Percentiles rank a stretch among this genome's conserved stretches.
These are phyloP conservation scores for Lactifluus rugatus DNA, from an alignment of 768 basidiomycete genomes.

Conservation along the genomic window DNA sequence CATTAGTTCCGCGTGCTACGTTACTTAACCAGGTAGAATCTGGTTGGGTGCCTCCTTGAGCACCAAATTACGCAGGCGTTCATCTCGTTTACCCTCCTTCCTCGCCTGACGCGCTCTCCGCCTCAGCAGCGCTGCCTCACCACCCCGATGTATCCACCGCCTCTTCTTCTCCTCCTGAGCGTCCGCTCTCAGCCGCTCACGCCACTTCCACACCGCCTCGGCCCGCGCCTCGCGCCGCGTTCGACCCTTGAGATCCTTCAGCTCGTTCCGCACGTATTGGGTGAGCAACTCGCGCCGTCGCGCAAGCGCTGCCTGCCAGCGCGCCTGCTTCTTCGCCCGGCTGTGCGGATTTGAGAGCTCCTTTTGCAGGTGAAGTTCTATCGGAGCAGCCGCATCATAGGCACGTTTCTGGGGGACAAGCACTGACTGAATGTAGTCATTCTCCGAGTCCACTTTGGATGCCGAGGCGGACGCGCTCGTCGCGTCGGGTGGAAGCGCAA, in stretches of 20 bases:
- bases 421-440: constrained; percentile 46
- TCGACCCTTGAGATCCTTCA: constrained; percentile 50
- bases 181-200: constrained; percentile 47
- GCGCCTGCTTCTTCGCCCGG: constrained; percentile 68
- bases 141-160: constrained; percentile 36
- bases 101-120: constrained; percentile 23
- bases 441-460: constrained; percentile 38
- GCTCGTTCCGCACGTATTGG: constrained; percentile 38
- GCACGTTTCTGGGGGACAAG: constrained; percentile 33
- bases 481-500: constrained; percentile 32
- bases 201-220: constrained; percentile 70
- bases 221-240: constrained; percentile 52
- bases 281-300: constrained; percentile 42
- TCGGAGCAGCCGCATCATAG: constrained; percentile 44
- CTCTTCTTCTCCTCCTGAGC: constrained; percentile 52
- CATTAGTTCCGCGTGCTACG: too few species aligned
- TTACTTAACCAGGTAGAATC: constrained; percentile 20
- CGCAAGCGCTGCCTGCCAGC: constrained; percentile 54
- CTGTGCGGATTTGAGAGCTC: constrained; percentile 79
- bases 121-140: constrained; percentile 22
- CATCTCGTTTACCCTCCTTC: constrained; percentile 24
- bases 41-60: constrained; percentile 27
- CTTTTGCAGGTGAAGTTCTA: constrained; percentile 54
- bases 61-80: constrained; percentile 26
- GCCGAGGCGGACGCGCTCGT: constrained; percentile 24